Conservation (phyloP, 768 basidiomycete species). For the Mycena chlorophos region DNA sequence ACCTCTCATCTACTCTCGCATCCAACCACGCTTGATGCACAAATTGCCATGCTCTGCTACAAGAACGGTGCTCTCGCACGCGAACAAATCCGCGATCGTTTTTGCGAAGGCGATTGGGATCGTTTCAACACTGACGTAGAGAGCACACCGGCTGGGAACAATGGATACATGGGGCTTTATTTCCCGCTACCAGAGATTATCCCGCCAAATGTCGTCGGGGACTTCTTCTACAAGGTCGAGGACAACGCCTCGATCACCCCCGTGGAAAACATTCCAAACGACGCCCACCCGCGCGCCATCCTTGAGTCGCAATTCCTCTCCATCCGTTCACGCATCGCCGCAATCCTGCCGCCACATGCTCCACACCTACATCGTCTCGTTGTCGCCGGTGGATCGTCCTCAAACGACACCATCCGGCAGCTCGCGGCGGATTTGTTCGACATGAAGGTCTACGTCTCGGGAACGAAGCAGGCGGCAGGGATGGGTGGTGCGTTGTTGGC, state of each 20-base stretch:
- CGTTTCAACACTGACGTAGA: conserved; percentile 69
- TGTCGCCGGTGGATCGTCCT: conserved; percentile 76
- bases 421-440: conserved; percentile 78
- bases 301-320: conserved; percentile 85
- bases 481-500: conserved; percentile 74
- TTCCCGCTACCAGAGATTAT: conserved; percentile 89
- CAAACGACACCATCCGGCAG: conserved; percentile 71
- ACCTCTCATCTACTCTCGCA: conserved; percentile 75
- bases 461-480: conserved; percentile 68
- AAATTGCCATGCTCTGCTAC: conserved; percentile 91
- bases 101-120: conserved; percentile 62
- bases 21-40: conserved; percentile 58
- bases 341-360: conserved; percentile 61
- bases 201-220: conserved; percentile 73
- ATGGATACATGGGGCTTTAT: conserved; percentile 69
- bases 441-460: conserved; percentile 70
- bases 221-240: conserved; percentile 51
- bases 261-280: conserved; percentile 38
- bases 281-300: conserved; percentile 70
- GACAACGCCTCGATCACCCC: conserved; percentile 28
- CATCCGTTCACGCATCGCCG: conserved; percentile 68
- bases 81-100: conserved; percentile 69
- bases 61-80: conserved; percentile 86
- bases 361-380: conserved; percentile 65
- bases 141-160: conserved; percentile 53